Percentiles rank a stretch among this genome's conserved stretches.
Evolutionary conservation across 2,329 filamentous ascomycete species (phyloP).

Genomic region (Mollisiaceae sp.): DNA sequence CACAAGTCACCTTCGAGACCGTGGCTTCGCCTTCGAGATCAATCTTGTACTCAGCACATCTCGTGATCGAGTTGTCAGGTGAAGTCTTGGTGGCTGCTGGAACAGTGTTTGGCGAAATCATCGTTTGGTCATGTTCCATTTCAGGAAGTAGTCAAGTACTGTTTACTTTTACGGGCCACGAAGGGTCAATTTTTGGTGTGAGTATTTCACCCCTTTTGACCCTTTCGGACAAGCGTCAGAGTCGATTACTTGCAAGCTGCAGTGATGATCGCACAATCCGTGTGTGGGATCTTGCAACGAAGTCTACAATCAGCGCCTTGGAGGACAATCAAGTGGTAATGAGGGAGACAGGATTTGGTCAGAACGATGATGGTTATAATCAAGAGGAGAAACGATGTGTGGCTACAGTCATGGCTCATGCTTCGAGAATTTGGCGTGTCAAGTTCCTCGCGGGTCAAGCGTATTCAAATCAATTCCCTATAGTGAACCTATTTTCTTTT

Average conservation of each 20-base stretch:
- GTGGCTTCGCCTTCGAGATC: conserved; percentile 73
- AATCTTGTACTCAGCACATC: conserved; percentile 84
- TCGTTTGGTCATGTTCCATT: conserved; percentile 77
- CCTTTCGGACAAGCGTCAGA: conserved; percentile 45
- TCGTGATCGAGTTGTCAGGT: conserved; percentile 63
- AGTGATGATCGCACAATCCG: conserved; percentile 92
- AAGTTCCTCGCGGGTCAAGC: conserved; percentile 58
- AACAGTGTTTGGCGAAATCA: conserved; percentile 92
- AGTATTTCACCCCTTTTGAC: conserved; percentile 68
- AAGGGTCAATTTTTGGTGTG: conserved; percentile 93
- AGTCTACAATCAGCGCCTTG: background rate
- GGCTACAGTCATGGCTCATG: conserved; percentile 82
- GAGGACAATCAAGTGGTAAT: conserved; percentile 7
- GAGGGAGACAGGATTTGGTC: conserved; percentile 68
- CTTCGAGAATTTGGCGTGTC: conserved; percentile 88
- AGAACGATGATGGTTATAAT: conserved; percentile 41
- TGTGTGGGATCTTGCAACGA: conserved; percentile 74
- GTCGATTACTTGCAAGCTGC: conserved; percentile 82
- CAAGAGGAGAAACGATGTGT: conserved; percentile 54
- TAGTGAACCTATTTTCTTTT: conserved; percentile 71
- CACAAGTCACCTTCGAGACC: conserved; percentile 50
- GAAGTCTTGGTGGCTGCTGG: conserved; percentile 81
- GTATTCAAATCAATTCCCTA: conserved; percentile 20
- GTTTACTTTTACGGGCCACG: conserved; percentile 70
- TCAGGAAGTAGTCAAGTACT: conserved; percentile 50